Conservation (phyloP, 495 filamentous ascomycete species). For the Lophiostoma macrostomum region DNA sequence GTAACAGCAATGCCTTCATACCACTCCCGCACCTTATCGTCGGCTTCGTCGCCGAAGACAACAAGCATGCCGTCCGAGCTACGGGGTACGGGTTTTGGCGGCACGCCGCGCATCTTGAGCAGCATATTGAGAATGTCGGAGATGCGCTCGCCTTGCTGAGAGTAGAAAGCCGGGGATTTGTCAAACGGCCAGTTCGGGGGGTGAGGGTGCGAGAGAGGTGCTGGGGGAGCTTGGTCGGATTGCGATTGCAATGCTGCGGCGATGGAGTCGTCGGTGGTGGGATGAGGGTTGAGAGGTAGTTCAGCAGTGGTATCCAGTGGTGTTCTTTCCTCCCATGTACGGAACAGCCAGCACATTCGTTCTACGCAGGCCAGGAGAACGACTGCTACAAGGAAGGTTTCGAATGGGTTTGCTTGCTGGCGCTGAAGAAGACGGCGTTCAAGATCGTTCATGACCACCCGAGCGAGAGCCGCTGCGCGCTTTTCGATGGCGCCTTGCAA, state of each 20-base stretch:
- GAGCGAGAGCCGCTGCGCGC: slow-evolving; percentile 58
- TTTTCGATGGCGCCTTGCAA: slow-evolving; percentile 72
- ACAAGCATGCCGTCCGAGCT: slow-evolving; percentile 19
- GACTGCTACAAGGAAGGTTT: slow-evolving; percentile 70
- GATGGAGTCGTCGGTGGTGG: neutral
- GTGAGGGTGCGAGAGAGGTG: neutral
- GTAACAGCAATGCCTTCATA: slow-evolving; percentile 25
- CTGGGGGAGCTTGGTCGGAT: neutral
- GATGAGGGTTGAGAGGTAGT: neutral
- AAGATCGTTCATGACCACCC: slow-evolving; percentile 64
- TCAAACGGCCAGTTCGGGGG: slow-evolving; percentile 64
- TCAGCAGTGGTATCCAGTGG: slow-evolving; percentile 40
- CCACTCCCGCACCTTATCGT: slow-evolving; percentile 26
- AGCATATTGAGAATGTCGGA: slow-evolving; percentile 72
- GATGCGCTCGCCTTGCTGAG: slow-evolving; percentile 68
- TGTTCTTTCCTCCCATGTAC: slow-evolving; percentile 38
- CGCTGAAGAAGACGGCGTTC: slow-evolving; percentile 71
- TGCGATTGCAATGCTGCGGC: neutral
- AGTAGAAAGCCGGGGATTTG: slow-evolving; percentile 61
- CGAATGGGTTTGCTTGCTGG: slow-evolving; percentile 66
- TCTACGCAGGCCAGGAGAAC: slow-evolving; percentile 78
- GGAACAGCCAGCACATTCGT: slow-evolving; percentile 79
- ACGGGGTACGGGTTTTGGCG: slow-evolving; percentile 21
- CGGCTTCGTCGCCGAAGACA: slow-evolving; percentile 23
- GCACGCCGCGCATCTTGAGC: slow-evolving; percentile 58